Evolutionary conservation across 495 filamentous ascomycete species (phyloP).

Genomic region (Neohortaea acidophila): DNA sequence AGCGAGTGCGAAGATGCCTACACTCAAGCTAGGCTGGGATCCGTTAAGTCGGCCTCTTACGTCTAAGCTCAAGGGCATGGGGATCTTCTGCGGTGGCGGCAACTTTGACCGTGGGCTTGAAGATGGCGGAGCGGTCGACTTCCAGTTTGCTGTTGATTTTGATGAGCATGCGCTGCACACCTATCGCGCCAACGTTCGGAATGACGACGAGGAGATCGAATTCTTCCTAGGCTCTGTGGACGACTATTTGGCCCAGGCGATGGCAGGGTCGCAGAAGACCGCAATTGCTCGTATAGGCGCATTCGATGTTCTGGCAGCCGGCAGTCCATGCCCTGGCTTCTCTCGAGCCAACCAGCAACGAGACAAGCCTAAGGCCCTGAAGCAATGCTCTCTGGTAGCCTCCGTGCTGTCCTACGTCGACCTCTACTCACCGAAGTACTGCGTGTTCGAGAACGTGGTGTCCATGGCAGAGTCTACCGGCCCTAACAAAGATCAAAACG

Average conservation of each 20-base stretch:
- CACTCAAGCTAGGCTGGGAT: constrained; percentile 43
- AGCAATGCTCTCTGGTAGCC: constrained; percentile 56
- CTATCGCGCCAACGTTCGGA: constrained; percentile 44
- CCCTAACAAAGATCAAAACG: constrained; percentile 34
- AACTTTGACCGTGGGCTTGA: constrained; percentile 61
- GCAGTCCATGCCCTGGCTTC: constrained; percentile 61
- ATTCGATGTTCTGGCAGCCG: constrained; percentile 54
- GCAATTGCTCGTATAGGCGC: constrained; percentile 40
- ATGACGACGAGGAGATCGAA: constrained; percentile 20
- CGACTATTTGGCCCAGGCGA: constrained; percentile 42
- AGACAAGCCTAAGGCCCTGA: constrained; percentile 31
- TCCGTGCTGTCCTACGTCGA: constrained; percentile 60
- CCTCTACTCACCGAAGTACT: constrained; percentile 56
- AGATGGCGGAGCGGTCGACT: constrained; percentile 48
- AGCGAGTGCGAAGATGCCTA: constrained; percentile 2
- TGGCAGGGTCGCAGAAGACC: constrained; percentile 32
- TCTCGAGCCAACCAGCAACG: constrained; percentile 42
- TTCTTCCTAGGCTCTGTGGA: constrained; percentile 56
- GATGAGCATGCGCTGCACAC: constrained; percentile 47
- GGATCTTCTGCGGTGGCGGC: constrained; percentile 60
- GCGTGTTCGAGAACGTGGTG: constrained; percentile 56
- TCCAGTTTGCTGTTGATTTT: constrained; percentile 50
- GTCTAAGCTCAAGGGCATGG: constrained; percentile 38
- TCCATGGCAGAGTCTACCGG: constrained; percentile 35
- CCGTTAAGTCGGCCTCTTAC: constrained; percentile 20